Percentiles rank a stretch among this genome's conserved stretches.
These are phyloP conservation scores for Cordyceps javanica DNA, from an alignment of 2,329 filamentous ascomycete genomes.

Conservation along the genomic window DNA sequence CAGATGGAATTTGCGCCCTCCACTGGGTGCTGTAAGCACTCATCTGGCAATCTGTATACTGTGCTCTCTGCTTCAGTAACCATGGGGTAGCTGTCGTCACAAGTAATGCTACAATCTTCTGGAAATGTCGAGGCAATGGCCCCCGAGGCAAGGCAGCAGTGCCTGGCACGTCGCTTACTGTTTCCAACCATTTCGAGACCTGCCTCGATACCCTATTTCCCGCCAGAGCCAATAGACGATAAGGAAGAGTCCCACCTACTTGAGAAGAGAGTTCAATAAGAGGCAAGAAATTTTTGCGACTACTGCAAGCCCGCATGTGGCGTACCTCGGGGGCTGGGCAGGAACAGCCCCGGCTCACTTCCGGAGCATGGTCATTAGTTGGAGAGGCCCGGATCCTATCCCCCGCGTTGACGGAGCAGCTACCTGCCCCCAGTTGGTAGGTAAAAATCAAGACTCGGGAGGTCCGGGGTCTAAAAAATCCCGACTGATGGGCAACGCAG, in stretches of 20 bases:
- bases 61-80: not conserved
- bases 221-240: not conserved
- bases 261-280: not conserved
- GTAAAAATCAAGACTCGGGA: not conserved
- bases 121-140: not conserved
- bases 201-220: too few species aligned
- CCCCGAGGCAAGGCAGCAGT: too few species aligned
- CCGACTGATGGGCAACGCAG: not conserved
- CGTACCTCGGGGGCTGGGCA: not conserved
- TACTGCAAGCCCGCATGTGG: not conserved
- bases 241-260: not conserved
- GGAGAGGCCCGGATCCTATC: not conserved
- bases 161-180: too few species aligned
- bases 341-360: constrained; percentile 1
- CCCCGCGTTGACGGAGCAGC: not conserved
- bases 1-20: too few species aligned
- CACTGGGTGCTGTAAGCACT: too few species aligned
- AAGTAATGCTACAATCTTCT: not conserved
- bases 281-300: not conserved
- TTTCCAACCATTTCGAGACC: too few species aligned
- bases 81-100: not conserved
- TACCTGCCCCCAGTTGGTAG: not conserved
- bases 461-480: not conserved
- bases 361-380: not conserved
- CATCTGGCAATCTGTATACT: too few species aligned